Conservation (phyloP, 2,329 filamentous ascomycete species). For the Aspergillus floridensis region DNA sequence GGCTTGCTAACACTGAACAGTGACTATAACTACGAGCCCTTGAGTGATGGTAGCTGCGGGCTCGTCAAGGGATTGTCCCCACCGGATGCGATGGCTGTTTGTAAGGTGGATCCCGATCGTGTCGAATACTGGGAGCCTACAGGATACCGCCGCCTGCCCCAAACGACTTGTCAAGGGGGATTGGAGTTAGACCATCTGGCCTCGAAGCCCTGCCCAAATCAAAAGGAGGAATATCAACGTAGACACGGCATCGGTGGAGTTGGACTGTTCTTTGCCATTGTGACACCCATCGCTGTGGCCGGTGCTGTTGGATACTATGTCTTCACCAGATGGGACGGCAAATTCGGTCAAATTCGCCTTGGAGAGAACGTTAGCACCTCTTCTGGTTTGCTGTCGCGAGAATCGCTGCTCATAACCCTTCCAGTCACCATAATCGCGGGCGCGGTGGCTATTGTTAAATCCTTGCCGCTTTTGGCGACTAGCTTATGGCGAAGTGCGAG, state of each 20-base stretch:
- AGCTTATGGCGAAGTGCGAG: conserved; percentile 69
- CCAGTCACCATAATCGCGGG: conserved; percentile 79
- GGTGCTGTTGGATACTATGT: conserved; percentile 77
- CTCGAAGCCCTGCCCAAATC: conserved; percentile 67
- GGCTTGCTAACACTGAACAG: conserved; percentile 44
- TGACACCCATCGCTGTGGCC: conserved; percentile 71
- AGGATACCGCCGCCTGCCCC: conserved; percentile 83
- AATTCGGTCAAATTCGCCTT: conserved; percentile 88
- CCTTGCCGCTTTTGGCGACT: conserved; percentile 67
- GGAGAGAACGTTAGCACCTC: conserved; percentile 58
- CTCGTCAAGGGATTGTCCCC: conserved; percentile 72
- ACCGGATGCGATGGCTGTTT: conserved; percentile 58
- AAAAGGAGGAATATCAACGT: conserved; percentile 78
- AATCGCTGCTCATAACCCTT: conserved; percentile 75
- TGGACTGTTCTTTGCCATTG: conserved; percentile 80
- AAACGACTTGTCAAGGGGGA: conserved; percentile 82
- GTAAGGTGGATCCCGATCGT: conserved; percentile 63
- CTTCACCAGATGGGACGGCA: conserved; percentile 79
- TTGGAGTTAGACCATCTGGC: conserved; percentile 67
- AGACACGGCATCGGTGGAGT: conserved; percentile 68
- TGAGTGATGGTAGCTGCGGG: conserved; percentile 70
- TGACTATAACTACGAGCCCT: conserved; percentile 89
- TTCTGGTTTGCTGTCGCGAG: conserved; percentile 58
- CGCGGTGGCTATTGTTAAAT: conserved; percentile 70
- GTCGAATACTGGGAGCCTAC: conserved; percentile 79